phyloP scores from a whole-genome alignment of 805 yeast genomes.

The Sporopachydermia quercuum region DNA sequence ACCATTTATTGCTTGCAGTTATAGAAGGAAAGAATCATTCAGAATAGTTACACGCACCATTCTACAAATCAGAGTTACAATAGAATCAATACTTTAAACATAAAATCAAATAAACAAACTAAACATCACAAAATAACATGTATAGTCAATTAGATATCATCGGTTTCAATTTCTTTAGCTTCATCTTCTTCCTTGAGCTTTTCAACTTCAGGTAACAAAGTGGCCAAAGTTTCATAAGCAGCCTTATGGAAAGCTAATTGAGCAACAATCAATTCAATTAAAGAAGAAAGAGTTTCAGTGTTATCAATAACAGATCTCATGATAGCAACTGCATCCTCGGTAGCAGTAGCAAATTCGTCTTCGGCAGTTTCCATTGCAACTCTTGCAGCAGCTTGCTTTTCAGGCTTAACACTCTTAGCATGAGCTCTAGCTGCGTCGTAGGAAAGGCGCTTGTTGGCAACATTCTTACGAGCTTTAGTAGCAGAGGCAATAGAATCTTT shows the following conservation, averaged over 20 bases:
- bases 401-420: slow-evolving; percentile 36
- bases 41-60: no score
- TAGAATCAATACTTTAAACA: no score
- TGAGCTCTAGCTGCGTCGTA: slow-evolving; percentile 41
- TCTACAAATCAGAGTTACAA: no score
- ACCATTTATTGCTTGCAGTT: no score
- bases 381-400: slow-evolving; percentile 58
- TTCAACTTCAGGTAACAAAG: slow-evolving; percentile 50
- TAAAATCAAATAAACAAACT: no score
- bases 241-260: slow-evolving; percentile 71
- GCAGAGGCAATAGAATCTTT: slow-evolving; percentile 47
- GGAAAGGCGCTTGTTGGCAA: slow-evolving; percentile 60
- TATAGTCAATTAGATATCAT: slow-evolving; percentile 11
- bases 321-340: slow-evolving; percentile 72
- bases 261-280: slow-evolving; percentile 57
- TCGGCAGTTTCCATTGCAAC: slow-evolving; percentile 72
- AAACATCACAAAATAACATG: slow-evolving; percentile 20
- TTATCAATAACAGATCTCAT: slow-evolving; percentile 70
- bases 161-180: slow-evolving; percentile 11
- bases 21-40: no score
- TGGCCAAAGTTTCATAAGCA: slow-evolving; percentile 51
- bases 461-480: slow-evolving; percentile 52
- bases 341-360: slow-evolving; percentile 80
- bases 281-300: slow-evolving; percentile 51
- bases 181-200: slow-evolving; percentile 39